phyloP scores from a whole-genome alignment of 202 grass and related monocot genomes.

The Eragrostis tef region DNA sequence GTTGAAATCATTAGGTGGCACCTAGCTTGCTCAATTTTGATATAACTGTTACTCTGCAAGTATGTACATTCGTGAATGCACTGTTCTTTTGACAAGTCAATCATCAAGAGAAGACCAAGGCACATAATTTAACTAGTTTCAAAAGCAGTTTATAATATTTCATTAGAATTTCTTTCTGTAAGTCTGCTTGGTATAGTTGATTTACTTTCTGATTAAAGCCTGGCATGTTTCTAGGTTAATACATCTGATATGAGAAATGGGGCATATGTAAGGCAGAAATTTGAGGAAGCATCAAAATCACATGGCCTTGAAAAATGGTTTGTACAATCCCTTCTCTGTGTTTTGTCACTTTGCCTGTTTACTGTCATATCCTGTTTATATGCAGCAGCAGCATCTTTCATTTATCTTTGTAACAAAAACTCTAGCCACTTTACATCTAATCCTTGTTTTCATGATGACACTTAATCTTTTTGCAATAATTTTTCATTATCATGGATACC shows the following conservation, averaged over 20 bases:
- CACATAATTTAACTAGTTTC: neutral
- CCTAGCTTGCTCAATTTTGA: neutral
- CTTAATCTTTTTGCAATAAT: too few relatives aligned
- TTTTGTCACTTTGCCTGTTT: slow-evolving; percentile 26
- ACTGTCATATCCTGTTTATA: slow-evolving; percentile 15
- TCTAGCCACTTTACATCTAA: neutral
- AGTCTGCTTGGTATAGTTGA: slow-evolving; percentile 23
- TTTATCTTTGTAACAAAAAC: neutral
- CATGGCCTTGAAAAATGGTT: slow-evolving; percentile 90
- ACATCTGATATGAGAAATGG: slow-evolving; percentile 95
- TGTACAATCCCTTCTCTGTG: slow-evolving; percentile 38
- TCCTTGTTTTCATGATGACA: too few relatives aligned
- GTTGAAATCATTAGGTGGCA: neutral
- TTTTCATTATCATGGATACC: too few relatives aligned
- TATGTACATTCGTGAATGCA: neutral
- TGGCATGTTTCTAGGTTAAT: slow-evolving; percentile 77
- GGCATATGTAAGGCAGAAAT: slow-evolving; percentile 77
- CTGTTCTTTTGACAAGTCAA: slow-evolving; percentile 20
- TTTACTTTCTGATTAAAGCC: slow-evolving; percentile 42
- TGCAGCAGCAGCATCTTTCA: slow-evolving; percentile 28
- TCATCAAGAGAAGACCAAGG: slow-evolving; percentile 1
- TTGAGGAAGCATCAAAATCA: slow-evolving; percentile 85
- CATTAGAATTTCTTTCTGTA: slow-evolving; percentile 15
- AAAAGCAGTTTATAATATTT: slow-evolving; percentile 20
- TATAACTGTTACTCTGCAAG: neutral